phyloP scores from a whole-genome alignment of 163 green algal genomes.

The Chlorella variabilis region DNA sequence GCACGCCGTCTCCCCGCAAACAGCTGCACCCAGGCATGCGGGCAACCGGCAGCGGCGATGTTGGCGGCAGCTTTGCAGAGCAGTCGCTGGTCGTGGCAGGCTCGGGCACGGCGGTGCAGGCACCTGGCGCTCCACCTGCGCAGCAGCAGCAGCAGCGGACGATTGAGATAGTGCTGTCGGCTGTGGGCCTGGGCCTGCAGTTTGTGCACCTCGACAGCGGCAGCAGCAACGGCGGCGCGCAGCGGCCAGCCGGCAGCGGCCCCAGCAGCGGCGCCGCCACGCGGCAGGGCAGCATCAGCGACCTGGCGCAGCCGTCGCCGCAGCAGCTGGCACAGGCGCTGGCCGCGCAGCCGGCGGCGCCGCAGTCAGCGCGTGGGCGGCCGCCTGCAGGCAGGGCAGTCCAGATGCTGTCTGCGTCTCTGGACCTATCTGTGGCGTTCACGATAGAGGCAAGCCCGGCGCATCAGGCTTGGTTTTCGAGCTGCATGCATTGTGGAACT shows the following conservation, averaged over 20 bases:
- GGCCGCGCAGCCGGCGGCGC: not conserved
- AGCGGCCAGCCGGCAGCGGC: not conserved
- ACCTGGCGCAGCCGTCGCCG: not conserved
- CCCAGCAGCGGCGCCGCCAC: slow-evolving; percentile 1
- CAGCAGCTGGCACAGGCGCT: slow-evolving; percentile 1
- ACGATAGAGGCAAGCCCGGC: slow-evolving; percentile 9
- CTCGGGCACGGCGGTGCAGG: too few relatives aligned
- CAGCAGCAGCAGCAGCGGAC: slow-evolving; percentile 1
- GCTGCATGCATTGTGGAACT: not conserved
- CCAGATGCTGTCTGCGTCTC: slow-evolving; percentile 57
- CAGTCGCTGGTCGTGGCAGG: too few relatives aligned
- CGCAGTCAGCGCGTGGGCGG: not conserved
- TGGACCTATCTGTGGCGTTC: slow-evolving; percentile 47
- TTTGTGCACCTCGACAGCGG: slow-evolving; percentile 63
- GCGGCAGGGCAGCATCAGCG: slow-evolving; percentile 37
- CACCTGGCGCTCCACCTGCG: not conserved
- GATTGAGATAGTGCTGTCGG: slow-evolving; percentile 65
- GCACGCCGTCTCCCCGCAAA: slow-evolving; percentile 12
- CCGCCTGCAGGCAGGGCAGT: slow-evolving; percentile 3
- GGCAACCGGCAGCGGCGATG: not conserved
- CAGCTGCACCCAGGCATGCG: not conserved
- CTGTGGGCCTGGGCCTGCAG: slow-evolving; percentile 74
- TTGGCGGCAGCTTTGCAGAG: too few relatives aligned
- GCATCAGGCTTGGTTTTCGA: too few relatives aligned
- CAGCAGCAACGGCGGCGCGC: not conserved